phyloP scores from a whole-genome alignment of 2,329 filamentous ascomycete genomes.

The Pseudocercospora ulei region DNA sequence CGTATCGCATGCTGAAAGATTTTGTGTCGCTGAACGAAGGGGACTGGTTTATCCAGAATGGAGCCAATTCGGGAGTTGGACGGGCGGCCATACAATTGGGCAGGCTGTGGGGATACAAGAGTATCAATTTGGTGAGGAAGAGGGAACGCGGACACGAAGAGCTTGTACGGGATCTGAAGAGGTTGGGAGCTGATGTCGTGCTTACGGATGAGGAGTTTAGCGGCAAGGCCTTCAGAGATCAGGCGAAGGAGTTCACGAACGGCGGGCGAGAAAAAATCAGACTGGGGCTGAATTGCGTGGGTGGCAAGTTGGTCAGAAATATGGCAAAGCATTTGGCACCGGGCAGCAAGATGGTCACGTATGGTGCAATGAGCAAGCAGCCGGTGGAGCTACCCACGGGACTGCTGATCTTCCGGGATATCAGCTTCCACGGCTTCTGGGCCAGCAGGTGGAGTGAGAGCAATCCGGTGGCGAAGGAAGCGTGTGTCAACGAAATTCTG shows the following conservation, averaged over 20 bases:
- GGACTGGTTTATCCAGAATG: constrained; percentile 95
- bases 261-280: constrained; percentile 61
- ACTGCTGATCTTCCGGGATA: constrained; percentile 84
- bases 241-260: constrained; percentile 56
- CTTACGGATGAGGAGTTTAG: constrained; percentile 54
- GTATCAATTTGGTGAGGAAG: constrained; percentile 78
- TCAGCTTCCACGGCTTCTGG: constrained; percentile 90
- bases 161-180: constrained; percentile 51
- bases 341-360: constrained; percentile 72
- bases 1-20: constrained; percentile 83
- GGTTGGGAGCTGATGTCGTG: constrained; percentile 54
- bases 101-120: constrained; percentile 74
- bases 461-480: constrained; percentile 62
- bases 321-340: constrained; percentile 62
- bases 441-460: constrained; percentile 77
- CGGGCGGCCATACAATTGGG: constrained; percentile 83
- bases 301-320: constrained; percentile 70
- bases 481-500: constrained; percentile 76
- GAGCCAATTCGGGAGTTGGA: constrained; percentile 87
- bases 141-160: constrained; percentile 58
- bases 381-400: constrained; percentile 72
- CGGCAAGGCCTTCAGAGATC: constrained; percentile 54
- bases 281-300: constrained; percentile 85
- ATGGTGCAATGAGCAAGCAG: constrained; percentile 89
- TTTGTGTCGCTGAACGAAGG: constrained; percentile 60